phyloP scores from a whole-genome alignment of 208 protist species.

The Trypanosoma platydactyli region DNA sequence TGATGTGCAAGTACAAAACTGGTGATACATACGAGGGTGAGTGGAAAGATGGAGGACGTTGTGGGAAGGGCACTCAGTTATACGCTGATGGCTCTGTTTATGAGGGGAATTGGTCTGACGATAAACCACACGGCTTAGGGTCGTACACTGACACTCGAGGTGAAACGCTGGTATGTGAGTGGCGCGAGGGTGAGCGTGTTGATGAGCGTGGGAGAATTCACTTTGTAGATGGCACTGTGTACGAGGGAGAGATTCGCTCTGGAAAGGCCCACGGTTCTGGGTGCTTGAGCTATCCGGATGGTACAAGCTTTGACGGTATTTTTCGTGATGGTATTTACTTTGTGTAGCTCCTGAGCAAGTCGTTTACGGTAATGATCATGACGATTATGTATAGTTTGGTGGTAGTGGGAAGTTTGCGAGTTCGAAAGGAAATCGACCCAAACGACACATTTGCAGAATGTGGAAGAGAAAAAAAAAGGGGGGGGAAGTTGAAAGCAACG shows the following conservation, averaged over 20 bases:
- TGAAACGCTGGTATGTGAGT: conserved; percentile 70
- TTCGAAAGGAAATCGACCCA: too few relatives aligned
- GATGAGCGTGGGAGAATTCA: conserved; percentile 50
- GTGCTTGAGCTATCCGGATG: conserved; percentile 74
- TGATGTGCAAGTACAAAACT: conserved; percentile 52
- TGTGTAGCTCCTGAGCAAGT: conserved; percentile 34
- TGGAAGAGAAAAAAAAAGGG: not conserved
- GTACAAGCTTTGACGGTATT: conserved; percentile 71
- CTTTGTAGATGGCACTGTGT: conserved; percentile 80
- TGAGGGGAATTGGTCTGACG: conserved; percentile 74
- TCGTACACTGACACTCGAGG: conserved; percentile 55
- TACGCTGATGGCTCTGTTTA: conserved; percentile 81
- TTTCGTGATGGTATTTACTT: conserved; percentile 78
- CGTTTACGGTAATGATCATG: too few relatives aligned
- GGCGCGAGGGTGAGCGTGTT: conserved; percentile 43
- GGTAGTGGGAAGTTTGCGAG: too few relatives aligned
- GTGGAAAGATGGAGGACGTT: conserved; percentile 61
- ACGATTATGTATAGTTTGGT: too few relatives aligned
- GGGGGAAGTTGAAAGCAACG: not conserved
- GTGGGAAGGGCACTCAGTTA: conserved; percentile 62
- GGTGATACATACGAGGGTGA: conserved; percentile 78
- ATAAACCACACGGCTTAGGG: conserved; percentile 71
- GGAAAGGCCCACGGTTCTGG: conserved; percentile 78
- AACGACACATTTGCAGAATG: too few relatives aligned
- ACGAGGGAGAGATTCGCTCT: conserved; percentile 56